A percentile compares a stretch with the other conserved stretches of the same genome.
Evolutionary conservation across 2,329 filamentous ascomycete genomes (phyloP).

Genomic region (Colletotrichum aenigma): DNA sequence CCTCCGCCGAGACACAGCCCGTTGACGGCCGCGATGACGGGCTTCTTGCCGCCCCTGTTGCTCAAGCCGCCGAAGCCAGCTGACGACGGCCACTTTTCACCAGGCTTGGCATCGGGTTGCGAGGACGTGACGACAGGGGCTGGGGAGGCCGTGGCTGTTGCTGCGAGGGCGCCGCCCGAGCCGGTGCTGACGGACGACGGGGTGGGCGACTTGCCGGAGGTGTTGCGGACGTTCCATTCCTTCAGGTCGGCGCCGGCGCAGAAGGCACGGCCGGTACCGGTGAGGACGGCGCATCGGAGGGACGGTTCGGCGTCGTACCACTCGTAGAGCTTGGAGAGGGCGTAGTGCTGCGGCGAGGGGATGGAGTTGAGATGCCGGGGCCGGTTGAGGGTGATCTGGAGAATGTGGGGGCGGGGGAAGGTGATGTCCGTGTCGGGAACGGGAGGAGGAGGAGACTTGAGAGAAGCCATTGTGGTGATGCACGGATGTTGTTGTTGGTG

Average conservation of each 20-base stretch:
- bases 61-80: conserved; percentile 45
- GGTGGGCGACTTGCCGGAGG: conserved; percentile 11
- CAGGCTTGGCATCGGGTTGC: neutral
- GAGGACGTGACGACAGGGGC: neutral
- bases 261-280: conserved; percentile 67
- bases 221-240: conserved; percentile 60
- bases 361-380: conserved; percentile 64
- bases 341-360: conserved; percentile 49
- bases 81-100: conserved; percentile 12
- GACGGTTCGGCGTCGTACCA: conserved; percentile 68
- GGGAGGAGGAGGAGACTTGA: neutral
- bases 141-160: neutral
- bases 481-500: neutral
- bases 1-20: conserved; percentile 77
- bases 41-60: conserved; percentile 72
- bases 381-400: conserved; percentile 66
- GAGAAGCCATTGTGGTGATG: neutral
- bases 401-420: conserved; percentile 57
- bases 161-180: neutral
- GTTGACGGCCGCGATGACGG: conserved; percentile 78
- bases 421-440: conserved; percentile 33
- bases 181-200: neutral
- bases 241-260: conserved; percentile 73
- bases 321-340: conserved; percentile 46
- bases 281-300: conserved; percentile 67